Percentiles rank a stretch among this genome's conserved stretches.
Evolutionary conservation across 805 yeast species (phyloP).

Genomic region (Tetrapisispora arboricola): DNA sequence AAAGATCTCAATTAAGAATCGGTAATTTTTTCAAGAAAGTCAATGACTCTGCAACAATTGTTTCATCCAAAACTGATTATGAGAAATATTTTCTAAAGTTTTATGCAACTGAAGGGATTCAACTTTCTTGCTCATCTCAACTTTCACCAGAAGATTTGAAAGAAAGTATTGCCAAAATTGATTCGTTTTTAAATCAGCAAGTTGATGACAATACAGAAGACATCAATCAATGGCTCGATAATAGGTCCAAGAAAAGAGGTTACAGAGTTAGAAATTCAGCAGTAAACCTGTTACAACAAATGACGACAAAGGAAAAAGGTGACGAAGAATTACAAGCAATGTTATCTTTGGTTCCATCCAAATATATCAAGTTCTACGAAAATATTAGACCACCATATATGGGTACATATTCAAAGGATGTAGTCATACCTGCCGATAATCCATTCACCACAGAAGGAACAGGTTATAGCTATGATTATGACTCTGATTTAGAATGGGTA

Average conservation of each 20-base stretch:
- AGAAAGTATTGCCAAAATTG: constrained; percentile 16
- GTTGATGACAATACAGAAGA: constrained; percentile 3
- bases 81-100: constrained; percentile 30
- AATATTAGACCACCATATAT: constrained; percentile 41
- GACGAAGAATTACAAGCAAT: constrained; percentile 26
- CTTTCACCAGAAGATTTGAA: constrained; percentile 4
- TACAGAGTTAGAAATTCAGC: constrained; percentile 27
- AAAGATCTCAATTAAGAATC: constrained; percentile 30
- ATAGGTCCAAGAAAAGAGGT: constrained; percentile 9
- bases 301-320: constrained; percentile 33
- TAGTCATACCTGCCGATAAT: constrained; percentile 17
- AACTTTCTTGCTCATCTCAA: constrained; percentile 10
- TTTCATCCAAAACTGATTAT: constrained; percentile 22
- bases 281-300: constrained; percentile 25
- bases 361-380: constrained; percentile 39
- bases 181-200: constrained; percentile 12
- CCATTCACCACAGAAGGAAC: constrained; percentile 28
- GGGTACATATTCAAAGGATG: constrained; percentile 39
- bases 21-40: constrained; percentile 30
- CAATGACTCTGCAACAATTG: constrained; percentile 18
- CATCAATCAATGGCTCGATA: constrained; percentile 15
- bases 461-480: constrained; percentile 37
- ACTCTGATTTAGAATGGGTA: constrained; percentile 47
- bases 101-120: constrained; percentile 29
- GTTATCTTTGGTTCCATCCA: constrained; percentile 24